phyloP scores from a whole-genome alignment of 441 rosid genomes.

The Lepidium campestre region DNA sequence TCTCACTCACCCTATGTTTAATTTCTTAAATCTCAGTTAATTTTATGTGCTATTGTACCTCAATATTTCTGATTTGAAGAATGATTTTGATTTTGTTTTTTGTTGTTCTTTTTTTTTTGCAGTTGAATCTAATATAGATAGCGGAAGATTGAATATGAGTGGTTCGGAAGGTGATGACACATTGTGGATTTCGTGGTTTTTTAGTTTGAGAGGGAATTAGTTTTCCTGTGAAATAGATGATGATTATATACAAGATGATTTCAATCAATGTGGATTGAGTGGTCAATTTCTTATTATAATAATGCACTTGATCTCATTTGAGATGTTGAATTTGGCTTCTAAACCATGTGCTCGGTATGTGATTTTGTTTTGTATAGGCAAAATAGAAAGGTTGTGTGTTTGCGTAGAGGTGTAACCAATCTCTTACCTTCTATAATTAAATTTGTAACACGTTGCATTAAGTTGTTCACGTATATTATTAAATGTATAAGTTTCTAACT shows the following conservation, averaged over 20 bases:
- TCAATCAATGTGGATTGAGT: conserved; percentile 89
- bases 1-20: conserved; percentile 15
- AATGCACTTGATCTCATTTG: conserved; percentile 85
- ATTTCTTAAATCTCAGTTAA: neutral
- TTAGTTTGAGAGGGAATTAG: conserved; percentile 85
- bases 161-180: conserved; percentile 94
- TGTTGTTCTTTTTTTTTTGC: neutral
- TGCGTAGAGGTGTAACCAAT: no score
- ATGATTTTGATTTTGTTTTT: neutral
- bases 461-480: no score
- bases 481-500: no score
- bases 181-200: conserved; percentile 98
- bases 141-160: conserved; percentile 79
- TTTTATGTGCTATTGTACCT: neutral
- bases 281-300: conserved; percentile 77
- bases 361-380: no score
- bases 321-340: conserved; percentile 85
- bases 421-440: no score
- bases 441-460: no score
- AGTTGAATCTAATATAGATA: conserved; percentile 74
- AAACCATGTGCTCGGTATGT: no score
- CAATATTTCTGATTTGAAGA: neutral
- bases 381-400: no score
- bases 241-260: conserved; percentile 93
- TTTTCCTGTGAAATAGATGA: conserved; percentile 93